Evolutionary conservation across 371 early-diverging fungal genomes (phyloP).

Genomic region (Syncephalastrum sp.): DNA sequence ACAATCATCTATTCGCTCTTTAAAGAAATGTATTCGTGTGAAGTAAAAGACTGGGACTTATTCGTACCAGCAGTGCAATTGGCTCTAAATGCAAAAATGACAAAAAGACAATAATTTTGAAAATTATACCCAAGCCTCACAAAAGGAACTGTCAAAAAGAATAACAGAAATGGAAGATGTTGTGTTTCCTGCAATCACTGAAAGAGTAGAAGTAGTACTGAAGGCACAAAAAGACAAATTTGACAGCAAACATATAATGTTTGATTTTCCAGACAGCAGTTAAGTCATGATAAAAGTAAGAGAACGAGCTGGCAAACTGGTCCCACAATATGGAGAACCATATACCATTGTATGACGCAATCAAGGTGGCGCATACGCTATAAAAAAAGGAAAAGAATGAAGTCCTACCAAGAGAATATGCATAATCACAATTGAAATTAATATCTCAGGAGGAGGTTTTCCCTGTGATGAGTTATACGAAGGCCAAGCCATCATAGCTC

Average conservation of each 20-base stretch:
- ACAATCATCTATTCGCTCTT: no score
- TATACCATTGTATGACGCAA: constrained; percentile 18
- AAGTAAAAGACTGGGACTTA: no score
- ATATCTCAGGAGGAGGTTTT: constrained; percentile 15
- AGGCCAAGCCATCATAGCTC: constrained; percentile 10
- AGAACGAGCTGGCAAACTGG: constrained; percentile 4
- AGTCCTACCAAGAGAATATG: constrained; percentile 5
- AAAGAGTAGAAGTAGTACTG: constrained; percentile 10
- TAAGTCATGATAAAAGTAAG: constrained; percentile 9
- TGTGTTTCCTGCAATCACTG: constrained; percentile 21
- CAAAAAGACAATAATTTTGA: constrained; percentile 9
- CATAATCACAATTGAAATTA: constrained; percentile 7
- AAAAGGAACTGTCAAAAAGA: constrained; percentile 10
- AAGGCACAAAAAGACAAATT: constrained; percentile 10
- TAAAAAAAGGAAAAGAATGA: constrained; percentile 7
- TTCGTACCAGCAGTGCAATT: no score
- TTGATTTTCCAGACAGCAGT: constrained; percentile 3
- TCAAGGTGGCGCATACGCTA: constrained; percentile 15
- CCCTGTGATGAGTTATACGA: constrained; percentile 11
- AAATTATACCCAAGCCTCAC: constrained; percentile 10
- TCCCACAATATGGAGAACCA: constrained; percentile 15
- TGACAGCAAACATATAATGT: constrained; percentile 7
- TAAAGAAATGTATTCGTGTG: no score
- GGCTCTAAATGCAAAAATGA: no score
- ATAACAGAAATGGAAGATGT: constrained; percentile 17